Evolutionary conservation across 306 rosid genomes (phyloP).

Genomic region (Astragalus glycyphyllos): DNA sequence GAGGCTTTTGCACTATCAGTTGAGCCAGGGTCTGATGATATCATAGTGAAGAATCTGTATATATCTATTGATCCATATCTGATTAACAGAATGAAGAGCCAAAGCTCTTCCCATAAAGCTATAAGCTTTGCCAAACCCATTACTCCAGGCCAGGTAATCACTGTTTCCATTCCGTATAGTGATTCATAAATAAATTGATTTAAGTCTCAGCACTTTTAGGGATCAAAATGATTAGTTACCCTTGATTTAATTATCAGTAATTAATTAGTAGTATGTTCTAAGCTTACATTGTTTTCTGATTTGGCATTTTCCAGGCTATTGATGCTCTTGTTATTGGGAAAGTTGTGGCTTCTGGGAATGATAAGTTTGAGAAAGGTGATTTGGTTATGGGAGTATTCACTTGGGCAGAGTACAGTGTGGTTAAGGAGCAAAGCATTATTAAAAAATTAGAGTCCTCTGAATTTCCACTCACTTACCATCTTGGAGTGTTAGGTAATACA

Average conservation of each 20-base stretch:
- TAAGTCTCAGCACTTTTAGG: too few species aligned
- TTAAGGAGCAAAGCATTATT: slow-evolving; percentile 54
- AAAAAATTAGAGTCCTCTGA: slow-evolving; percentile 63
- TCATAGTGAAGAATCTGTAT: slow-evolving; percentile 63
- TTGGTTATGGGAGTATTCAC: slow-evolving; percentile 67
- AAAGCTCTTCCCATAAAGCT: slow-evolving; percentile 53
- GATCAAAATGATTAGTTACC: too few species aligned
- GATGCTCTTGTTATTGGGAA: slow-evolving; percentile 59
- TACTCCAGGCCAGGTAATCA: slow-evolving; percentile 54
- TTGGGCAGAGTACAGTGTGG: slow-evolving; percentile 75
- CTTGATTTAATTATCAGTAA: neutral
- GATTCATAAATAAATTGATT: too few species aligned
- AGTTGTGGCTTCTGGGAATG: slow-evolving; percentile 66
- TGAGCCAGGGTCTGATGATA: slow-evolving; percentile 49
- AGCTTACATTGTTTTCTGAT: neutral
- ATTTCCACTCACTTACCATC: slow-evolving; percentile 64
- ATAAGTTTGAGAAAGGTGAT: slow-evolving; percentile 66
- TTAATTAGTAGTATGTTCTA: neutral
- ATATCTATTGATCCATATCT: slow-evolving; percentile 73
- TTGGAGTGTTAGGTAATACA: slow-evolving; percentile 65
- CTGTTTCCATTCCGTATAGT: neutral
- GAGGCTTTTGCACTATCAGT: slow-evolving; percentile 42
- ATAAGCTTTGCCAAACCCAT: slow-evolving; percentile 44
- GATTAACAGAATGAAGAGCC: slow-evolving; percentile 50
- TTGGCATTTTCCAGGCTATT: slow-evolving; percentile 48